Percentiles rank a stretch among this genome's conserved stretches.
phyloP scores from a whole-genome alignment of 208 protist genomes.

The Endotrypanum monterogeii region DNA sequence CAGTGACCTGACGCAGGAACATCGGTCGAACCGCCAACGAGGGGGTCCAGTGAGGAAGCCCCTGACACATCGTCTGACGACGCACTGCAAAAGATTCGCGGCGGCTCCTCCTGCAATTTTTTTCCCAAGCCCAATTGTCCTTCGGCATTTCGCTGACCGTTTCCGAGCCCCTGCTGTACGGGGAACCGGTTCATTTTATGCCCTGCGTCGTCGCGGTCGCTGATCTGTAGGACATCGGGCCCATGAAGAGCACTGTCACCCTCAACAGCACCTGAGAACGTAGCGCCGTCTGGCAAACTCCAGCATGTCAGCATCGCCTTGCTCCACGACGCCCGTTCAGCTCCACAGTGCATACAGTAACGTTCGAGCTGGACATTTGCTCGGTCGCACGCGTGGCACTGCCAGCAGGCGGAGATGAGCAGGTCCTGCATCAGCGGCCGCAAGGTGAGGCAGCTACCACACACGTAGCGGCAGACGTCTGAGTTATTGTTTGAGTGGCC shows the following conservation, averaged over 20 bases:
- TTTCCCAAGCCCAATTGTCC: background rate
- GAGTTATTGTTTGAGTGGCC: constrained; percentile 55
- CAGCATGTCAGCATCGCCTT: background rate
- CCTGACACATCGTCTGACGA: background rate
- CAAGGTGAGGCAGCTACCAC: constrained; percentile 62
- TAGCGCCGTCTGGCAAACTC: background rate
- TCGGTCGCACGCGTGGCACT: constrained; percentile 55
- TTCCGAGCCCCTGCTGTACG: background rate
- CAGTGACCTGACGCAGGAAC: background rate
- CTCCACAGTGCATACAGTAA: constrained; percentile 81
- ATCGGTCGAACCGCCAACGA: background rate
- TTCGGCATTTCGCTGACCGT: background rate
- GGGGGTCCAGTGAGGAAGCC: background rate
- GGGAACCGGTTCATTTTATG: background rate
- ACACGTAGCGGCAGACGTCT: constrained; percentile 83
- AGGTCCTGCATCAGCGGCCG: constrained; percentile 58
- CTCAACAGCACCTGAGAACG: background rate
- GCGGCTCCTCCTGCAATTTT: background rate
- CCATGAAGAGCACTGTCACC: too few species aligned
- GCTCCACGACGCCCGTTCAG: constrained; percentile 22
- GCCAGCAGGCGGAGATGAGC: constrained; percentile 64
- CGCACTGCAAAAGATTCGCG: background rate
- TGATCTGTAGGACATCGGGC: background rate
- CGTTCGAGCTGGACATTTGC: constrained; percentile 79
- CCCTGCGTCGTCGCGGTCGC: background rate